Percentiles rank a stretch among this genome's conserved stretches.
Evolutionary conservation across 306 rosid species (phyloP).

Genomic region (Cucumis hystrix): DNA sequence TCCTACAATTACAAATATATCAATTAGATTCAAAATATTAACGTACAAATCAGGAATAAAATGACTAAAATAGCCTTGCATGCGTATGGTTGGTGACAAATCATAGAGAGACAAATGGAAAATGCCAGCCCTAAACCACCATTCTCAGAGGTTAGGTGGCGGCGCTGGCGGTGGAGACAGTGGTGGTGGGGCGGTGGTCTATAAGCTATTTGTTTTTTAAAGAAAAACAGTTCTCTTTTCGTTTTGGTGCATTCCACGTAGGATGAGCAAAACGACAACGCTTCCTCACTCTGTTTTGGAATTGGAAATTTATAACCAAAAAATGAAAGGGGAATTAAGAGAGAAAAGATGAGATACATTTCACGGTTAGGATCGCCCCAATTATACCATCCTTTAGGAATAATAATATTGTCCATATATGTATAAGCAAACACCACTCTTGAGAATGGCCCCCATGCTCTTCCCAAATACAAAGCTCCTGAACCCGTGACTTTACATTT

Average conservation of each 20-base stretch:
- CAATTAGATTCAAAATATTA: too few species aligned
- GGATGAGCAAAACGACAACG: background rate
- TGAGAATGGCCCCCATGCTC: constrained; percentile 99
- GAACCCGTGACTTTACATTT: constrained; percentile 97
- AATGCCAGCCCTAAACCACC: background rate
- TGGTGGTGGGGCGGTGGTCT: background rate
- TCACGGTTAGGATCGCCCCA: constrained; percentile 97
- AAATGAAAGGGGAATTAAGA: background rate
- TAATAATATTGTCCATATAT: constrained; percentile 88
- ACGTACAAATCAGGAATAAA: too few species aligned
- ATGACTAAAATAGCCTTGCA: background rate
- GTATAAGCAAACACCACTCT: constrained; percentile 84
- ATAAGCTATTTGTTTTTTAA: background rate
- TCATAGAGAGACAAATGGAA: background rate
- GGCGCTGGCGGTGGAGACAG: background rate
- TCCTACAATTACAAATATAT: constrained; percentile 22
- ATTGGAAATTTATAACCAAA: too few species aligned
- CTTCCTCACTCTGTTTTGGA: background rate
- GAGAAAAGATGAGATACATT: constrained; percentile 27
- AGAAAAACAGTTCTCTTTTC: background rate
- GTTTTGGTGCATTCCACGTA: background rate
- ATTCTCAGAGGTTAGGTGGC: background rate
- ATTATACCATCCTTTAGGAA: constrained; percentile 95
- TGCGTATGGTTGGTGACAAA: background rate
- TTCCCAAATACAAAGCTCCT: constrained; percentile 87